Percentiles rank a stretch among this genome's conserved stretches.
Evolutionary conservation across 2,329 filamentous ascomycete species (phyloP).

Genomic region (Orbilia javanica): DNA sequence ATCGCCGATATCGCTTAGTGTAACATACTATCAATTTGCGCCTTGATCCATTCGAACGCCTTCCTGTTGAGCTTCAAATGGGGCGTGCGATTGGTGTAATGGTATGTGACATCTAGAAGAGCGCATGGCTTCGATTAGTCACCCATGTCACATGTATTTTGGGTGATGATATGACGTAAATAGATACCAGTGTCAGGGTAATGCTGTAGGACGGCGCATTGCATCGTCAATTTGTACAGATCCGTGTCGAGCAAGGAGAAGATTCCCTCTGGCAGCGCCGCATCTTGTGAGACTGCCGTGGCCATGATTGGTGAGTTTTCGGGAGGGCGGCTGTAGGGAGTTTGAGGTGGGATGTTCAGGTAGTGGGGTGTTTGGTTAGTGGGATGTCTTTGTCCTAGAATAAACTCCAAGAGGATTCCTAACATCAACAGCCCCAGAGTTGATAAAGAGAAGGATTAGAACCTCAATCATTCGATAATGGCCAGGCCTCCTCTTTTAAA

Average conservation of each 20-base stretch:
- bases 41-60: slow-evolving; percentile 86
- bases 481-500: neutral
- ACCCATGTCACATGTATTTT: slow-evolving; percentile 11
- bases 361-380: slow-evolving; percentile 3
- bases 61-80: slow-evolving; percentile 88
- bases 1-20: neutral
- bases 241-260: slow-evolving; percentile 86
- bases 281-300: slow-evolving; percentile 68
- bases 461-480: neutral
- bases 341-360: neutral
- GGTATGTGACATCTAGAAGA: slow-evolving; percentile 80
- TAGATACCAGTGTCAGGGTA: slow-evolving; percentile 75
- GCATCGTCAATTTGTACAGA: slow-evolving; percentile 98
- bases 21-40: slow-evolving; percentile 80
- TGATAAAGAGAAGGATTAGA: slow-evolving; percentile 2
- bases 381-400: slow-evolving; percentile 22
- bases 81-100: slow-evolving; percentile 94
- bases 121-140: neutral
- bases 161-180: slow-evolving; percentile 11
- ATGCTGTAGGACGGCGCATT: slow-evolving; percentile 94
- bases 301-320: slow-evolving; percentile 19
- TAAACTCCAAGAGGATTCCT: neutral
- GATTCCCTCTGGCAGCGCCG: slow-evolving; percentile 77
- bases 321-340: neutral
- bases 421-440: neutral